These are phyloP conservation scores for Solanum gandarillasii DNA, from an alignment of 257 asterid species.

Conservation along the genomic window DNA sequence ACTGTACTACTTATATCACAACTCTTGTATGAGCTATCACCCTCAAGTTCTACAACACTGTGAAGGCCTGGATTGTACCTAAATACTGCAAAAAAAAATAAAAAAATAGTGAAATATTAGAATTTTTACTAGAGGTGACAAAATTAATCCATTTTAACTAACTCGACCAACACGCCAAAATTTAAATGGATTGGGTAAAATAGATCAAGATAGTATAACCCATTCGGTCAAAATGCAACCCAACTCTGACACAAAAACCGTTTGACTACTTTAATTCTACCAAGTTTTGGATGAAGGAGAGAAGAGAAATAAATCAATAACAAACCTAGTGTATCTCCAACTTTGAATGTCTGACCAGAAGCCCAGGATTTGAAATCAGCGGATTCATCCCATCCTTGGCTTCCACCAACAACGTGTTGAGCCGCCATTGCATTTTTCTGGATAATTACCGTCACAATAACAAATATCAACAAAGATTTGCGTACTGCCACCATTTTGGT, in stretches of 20 bases:
- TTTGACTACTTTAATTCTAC: neutral
- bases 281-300: neutral
- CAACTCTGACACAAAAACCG: neutral
- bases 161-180: neutral
- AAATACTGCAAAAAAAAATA: constrained; percentile 22
- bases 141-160: neutral
- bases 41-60: constrained; percentile 52
- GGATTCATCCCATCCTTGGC: constrained; percentile 84
- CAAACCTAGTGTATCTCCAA: constrained; percentile 72
- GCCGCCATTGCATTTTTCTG: constrained; percentile 30
- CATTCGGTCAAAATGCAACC: neutral
- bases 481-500: constrained; percentile 15
- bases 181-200: neutral
- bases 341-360: constrained; percentile 58
- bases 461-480: constrained; percentile 1
- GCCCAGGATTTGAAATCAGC: constrained; percentile 67
- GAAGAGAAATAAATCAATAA: neutral
- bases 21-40: constrained; percentile 56
- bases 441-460: neutral
- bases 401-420: constrained; percentile 61
- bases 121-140: neutral
- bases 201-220: neutral
- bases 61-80: constrained; percentile 64
- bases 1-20: constrained; percentile 44
- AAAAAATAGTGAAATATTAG: neutral